Evolutionary conservation across 192 early-diverging fungal genomes (phyloP).

Genomic region (Obelidium mucronatum): DNA sequence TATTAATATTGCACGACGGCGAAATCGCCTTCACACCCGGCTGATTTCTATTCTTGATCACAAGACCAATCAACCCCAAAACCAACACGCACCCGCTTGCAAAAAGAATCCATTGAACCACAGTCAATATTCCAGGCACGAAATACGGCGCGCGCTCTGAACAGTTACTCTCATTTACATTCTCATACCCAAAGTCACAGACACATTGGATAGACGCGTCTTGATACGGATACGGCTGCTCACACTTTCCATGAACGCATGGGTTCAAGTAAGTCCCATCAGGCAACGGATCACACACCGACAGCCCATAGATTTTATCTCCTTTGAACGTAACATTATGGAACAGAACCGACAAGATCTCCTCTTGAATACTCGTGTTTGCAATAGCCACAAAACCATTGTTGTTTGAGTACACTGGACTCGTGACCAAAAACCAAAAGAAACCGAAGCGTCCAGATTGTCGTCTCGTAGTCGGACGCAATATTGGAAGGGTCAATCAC

Average conservation of each 20-base stretch:
- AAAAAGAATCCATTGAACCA: neutral
- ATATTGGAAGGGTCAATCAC: conserved; percentile 9
- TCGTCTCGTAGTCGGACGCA: neutral
- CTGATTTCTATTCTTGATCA: neutral
- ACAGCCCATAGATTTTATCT: neutral
- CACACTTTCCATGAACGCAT: conserved; percentile 20
- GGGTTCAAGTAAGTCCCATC: conserved; percentile 2
- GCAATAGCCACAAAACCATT: neutral
- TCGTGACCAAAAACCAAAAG: conserved; percentile 10
- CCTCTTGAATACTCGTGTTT: neutral
- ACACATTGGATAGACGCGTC: neutral
- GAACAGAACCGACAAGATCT: neutral
- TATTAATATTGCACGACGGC: neutral
- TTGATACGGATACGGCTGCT: neutral
- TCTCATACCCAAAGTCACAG: conserved; percentile 12
- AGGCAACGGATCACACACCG: conserved; percentile 22
- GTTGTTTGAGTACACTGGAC: neutral
- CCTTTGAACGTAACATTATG: neutral
- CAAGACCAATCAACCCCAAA: neutral
- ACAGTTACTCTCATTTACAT: conserved; percentile 7
- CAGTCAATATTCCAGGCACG: neutral
- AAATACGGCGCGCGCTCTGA: conserved; percentile 15
- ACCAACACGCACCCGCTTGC: neutral
- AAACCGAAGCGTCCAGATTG: conserved; percentile 8
- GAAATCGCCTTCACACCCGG: neutral